A percentile compares a stretch with the other conserved stretches of the same genome.
Conservation (phyloP, 331 rosid species). For the Acacia pycnantha region DNA sequence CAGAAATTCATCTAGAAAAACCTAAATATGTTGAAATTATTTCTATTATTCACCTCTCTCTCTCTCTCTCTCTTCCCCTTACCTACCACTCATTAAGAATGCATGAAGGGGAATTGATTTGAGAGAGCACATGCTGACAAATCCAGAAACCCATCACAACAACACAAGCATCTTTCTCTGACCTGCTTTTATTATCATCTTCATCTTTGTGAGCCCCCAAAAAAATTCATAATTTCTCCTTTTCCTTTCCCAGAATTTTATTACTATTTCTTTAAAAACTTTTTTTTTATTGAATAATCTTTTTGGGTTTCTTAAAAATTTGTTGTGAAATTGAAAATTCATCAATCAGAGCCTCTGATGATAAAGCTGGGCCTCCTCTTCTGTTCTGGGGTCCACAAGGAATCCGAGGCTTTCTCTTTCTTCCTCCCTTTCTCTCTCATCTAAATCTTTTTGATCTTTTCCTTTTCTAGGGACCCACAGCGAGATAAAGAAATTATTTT, state of each 20-base stretch:
- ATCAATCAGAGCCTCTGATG: neutral
- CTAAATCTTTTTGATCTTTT: constrained; percentile 7
- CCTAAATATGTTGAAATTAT: neutral
- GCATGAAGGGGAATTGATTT: neutral
- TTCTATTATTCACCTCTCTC: neutral
- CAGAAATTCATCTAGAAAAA: neutral
- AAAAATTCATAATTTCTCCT: neutral
- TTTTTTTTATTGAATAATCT: neutral
- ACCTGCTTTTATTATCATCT: neutral
- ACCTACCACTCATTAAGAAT: neutral
- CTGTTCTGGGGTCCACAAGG: constrained; percentile 45
- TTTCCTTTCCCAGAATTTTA: neutral
- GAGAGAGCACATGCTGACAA: constrained; percentile 19
- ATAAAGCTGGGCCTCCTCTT: neutral
- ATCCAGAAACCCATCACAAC: neutral
- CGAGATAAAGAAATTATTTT: neutral
- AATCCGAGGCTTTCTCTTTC: constrained; percentile 30
- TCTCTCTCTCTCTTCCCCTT: neutral
- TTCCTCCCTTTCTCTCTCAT: neutral
- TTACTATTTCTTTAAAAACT: neutral
- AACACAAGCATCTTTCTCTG: neutral
- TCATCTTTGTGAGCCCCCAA: constrained; percentile 1
- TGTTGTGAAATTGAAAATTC: neutral
- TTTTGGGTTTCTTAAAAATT: neutral
- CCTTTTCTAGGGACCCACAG: neutral